Percentiles rank a stretch among this genome's conserved stretches.
These are phyloP conservation scores for Verticillium longisporum DNA, from an alignment of 2,329 filamentous ascomycete genomes.

Conservation along the genomic window DNA sequence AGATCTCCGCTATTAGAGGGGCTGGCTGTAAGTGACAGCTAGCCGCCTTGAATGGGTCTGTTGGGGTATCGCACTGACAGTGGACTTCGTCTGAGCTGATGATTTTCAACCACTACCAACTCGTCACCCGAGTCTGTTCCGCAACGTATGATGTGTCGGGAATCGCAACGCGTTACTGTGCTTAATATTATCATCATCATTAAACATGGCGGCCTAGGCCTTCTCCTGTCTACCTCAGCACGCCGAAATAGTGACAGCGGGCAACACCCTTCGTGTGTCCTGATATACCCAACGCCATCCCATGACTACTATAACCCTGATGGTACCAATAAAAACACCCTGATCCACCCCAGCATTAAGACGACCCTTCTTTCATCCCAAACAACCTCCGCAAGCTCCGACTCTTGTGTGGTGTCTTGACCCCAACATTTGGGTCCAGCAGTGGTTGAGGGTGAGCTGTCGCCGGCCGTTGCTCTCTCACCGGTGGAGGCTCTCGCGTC, in stretches of 20 bases:
- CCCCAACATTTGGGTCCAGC: not conserved
- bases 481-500: not conserved
- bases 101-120: not conserved
- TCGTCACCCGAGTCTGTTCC: not conserved
- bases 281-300: not conserved
- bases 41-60: no score
- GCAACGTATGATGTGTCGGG: not conserved
- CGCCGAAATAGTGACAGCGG: not conserved
- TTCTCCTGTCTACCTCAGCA: not conserved
- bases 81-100: not conserved
- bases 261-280: not conserved
- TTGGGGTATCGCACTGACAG: not conserved
- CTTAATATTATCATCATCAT: not conserved
- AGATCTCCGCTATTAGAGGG: no score
- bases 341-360: not conserved
- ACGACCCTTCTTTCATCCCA: conserved; percentile 17
- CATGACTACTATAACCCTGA: not conserved
- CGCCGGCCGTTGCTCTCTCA: not conserved
- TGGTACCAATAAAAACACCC: not conserved
- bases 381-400: conserved; percentile 32
- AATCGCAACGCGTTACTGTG: not conserved
- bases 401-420: conserved; percentile 24
- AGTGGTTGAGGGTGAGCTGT: not conserved
- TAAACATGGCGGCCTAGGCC: not conserved
- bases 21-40: no score